These are phyloP conservation scores for Aquilaria yunnanensis DNA, from an alignment of 345 rosid species.

Conservation along the genomic window DNA sequence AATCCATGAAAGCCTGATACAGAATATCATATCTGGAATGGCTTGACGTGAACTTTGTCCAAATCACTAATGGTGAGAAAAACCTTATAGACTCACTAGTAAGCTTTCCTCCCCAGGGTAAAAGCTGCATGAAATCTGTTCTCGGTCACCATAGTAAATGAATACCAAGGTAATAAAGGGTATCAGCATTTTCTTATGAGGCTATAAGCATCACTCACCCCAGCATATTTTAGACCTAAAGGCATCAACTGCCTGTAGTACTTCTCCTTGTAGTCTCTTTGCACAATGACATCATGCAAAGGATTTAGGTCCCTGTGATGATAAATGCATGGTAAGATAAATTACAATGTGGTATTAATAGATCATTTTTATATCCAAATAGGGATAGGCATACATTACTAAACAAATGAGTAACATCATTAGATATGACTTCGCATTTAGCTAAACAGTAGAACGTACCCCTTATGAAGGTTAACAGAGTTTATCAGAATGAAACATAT, in stretches of 20 bases:
- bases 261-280: slow-evolving; percentile 63
- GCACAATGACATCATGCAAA: slow-evolving; percentile 49
- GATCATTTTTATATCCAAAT: neutral
- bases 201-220: slow-evolving; percentile 37
- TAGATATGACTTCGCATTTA: too few relatives aligned
- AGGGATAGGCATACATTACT: neutral
- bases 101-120: slow-evolving; percentile 97
- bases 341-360: slow-evolving; percentile 1
- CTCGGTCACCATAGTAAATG: slow-evolving; percentile 27
- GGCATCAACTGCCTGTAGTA: slow-evolving; percentile 58
- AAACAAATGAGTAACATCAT: neutral
- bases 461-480: too few relatives aligned
- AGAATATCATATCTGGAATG: slow-evolving; percentile 32
- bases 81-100: slow-evolving; percentile 76
- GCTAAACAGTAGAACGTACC: too few relatives aligned
- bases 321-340: slow-evolving; percentile 8
- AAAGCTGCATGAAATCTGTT: slow-evolving; percentile 61
- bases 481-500: too few relatives aligned
- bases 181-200: neutral
- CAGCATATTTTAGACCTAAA: slow-evolving; percentile 53
- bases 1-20: slow-evolving; percentile 57
- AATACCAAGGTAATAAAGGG: neutral
- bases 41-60: slow-evolving; percentile 56
- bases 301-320: slow-evolving; percentile 84
- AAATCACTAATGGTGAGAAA: slow-evolving; percentile 71